Evolutionary conservation across 192 early-diverging fungal species (phyloP), one percentile per base, ranked within the genome.

Genomic region (Backusella tarrabulga): DNA sequence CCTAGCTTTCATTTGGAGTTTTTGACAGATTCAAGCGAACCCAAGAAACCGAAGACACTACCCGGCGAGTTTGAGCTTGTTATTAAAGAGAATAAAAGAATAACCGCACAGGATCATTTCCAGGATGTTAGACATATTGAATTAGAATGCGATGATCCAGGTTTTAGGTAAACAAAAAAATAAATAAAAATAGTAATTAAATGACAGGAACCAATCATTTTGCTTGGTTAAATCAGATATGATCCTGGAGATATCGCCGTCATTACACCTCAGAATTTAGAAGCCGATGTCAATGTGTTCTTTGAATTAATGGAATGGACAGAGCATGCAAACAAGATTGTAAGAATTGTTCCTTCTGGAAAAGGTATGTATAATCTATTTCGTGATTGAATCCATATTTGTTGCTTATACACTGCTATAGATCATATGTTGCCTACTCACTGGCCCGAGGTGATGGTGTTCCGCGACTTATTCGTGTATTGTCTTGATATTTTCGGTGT

Each of bases 81-180:
- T n/a, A 41, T 93, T 32, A 67, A 79, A n/a, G 50, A 67, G 9
- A 94, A 95, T 73, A 79, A 88, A 50, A 83, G 96, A 11, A 87
- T 98, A 32, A 97, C 97, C 0, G 76, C 91, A 1, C 21, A 52
- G 1, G 90, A 91, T 42, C 97, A 98, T 79, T 96, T 95, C 80
- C 97, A 98, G 83, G 96, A 98, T 81, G 94, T 99, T n/a, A 87
- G 95, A 21, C 94, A 93, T 76, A 75, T 98, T 7, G 89, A 84
- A 42, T 87, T 97, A n/a, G 69, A 75, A 32, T 76, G 89, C 8
- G 80, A 79, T 17, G 78, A 79, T 15, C 54, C 71, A 21, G 67
- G 71, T 36, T 54, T 77, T 41, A 78, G 52, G 63, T 56, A 73
- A 60, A 32, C 68, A 38, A 23, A 42, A 44, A 36, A 66, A 56